Evolutionary conservation across 2,329 filamentous ascomycete species (phyloP), one percentile per base, ranked within the genome.

Genomic region (Keithomyces neogunnii): DNA sequence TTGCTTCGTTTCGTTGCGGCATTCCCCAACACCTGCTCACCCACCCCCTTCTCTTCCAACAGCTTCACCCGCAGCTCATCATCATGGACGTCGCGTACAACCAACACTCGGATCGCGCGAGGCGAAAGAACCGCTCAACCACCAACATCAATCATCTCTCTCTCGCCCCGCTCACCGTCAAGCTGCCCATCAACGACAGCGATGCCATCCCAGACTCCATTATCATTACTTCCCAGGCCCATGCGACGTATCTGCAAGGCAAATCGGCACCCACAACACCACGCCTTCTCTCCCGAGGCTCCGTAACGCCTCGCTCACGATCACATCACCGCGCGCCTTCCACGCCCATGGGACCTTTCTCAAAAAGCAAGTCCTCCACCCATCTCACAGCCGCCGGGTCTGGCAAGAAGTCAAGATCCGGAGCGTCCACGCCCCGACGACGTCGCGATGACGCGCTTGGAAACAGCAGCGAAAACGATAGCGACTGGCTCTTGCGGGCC

Each of bases 221-320:
- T 9, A 54, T 59, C 36, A 53, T 63, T 9, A 54, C 59, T 35
- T 62, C 70, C 35, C 61, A 68, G 35, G 55, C 64, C 10, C 60
- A 55, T 38, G 60, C 63, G 7, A 83, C 80, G 19, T 84, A 85
- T 59, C 72, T 84, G 13, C 74, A 82, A 62, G 78, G 76, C 59
- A 80, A 77, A 59, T 84, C 83, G 28, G 80, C 80, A 2, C 82
- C 83, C 4, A 78, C 81, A 2, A 85, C 83, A 2, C 83, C 83
- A 6, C 75, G 80, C 28, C 75, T 86, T 31, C 73, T 86, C 43
- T 77, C 79, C 26, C 77, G 74, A 51, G 50, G 50, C 33, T 81
- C 80, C 5, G 75, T 77, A 28, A 76, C 75, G 5, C 71, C 72
- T 38, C 69, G 71, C 45, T 76, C 74, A 30, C 71, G 69, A 53